Evolutionary conservation across 2,329 filamentous ascomycete species (phyloP).

Genomic region (Colletotrichum agaves): DNA sequence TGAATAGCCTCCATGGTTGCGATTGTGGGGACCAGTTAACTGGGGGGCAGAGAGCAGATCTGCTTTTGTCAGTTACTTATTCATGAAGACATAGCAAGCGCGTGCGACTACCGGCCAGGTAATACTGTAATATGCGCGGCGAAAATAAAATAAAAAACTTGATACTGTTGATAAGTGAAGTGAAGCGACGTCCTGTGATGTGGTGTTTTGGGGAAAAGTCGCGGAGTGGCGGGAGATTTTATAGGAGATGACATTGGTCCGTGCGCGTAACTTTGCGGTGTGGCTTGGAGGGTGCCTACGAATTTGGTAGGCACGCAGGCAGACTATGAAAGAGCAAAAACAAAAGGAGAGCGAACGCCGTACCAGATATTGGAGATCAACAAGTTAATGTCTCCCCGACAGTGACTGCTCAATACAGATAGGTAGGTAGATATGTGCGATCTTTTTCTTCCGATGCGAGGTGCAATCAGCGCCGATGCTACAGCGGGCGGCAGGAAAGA

Average conservation of each 20-base stretch:
- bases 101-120: slow-evolving; percentile 4
- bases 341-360: slow-evolving; percentile 42
- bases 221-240: neutral
- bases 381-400: slow-evolving; percentile 97
- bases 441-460: slow-evolving; percentile 16
- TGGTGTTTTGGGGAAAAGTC: neutral
- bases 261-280: neutral
- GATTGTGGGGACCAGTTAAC: neutral
- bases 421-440: slow-evolving; percentile 14
- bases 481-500: neutral
- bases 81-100: slow-evolving; percentile 43
- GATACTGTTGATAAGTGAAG: neutral
- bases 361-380: slow-evolving; percentile 89
- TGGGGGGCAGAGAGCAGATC: slow-evolving; percentile 42
- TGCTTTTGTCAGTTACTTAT: slow-evolving; percentile 25
- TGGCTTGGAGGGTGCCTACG: neutral
- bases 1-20: slow-evolving; percentile 86
- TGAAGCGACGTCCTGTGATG: neutral
- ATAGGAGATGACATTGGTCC: neutral
- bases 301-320: neutral
- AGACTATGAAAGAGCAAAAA: slow-evolving; percentile 29
- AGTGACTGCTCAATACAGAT: slow-evolving; percentile 49
- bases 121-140: neutral
- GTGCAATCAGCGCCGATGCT: slow-evolving; percentile 7
- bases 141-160: neutral